Percentiles rank a stretch among this genome's conserved stretches.
Conservation (phyloP, 2,329 filamentous ascomycete species). For the Akanthomyces lecanii region DNA sequence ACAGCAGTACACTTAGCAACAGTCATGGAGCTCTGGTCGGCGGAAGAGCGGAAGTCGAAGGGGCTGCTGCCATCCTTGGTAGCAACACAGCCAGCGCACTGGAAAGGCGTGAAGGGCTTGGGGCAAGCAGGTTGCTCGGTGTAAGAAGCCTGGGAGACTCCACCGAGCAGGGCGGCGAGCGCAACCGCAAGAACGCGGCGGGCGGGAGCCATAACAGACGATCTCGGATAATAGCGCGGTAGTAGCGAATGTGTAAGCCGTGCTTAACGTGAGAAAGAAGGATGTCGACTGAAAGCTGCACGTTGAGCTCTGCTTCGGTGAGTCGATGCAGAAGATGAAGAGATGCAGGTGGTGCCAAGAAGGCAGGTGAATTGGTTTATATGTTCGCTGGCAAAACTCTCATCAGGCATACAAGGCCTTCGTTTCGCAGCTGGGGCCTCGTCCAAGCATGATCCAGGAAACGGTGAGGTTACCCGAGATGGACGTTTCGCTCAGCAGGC, state of each 20-base stretch:
- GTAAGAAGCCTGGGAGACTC: slow-evolving; percentile 9
- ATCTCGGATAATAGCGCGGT: background rate
- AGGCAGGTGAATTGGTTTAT: slow-evolving; percentile 10
- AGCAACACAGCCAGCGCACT: slow-evolving; percentile 43
- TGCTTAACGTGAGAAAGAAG: background rate
- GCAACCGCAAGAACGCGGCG: slow-evolving; percentile 11
- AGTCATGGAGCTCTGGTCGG: slow-evolving; percentile 40
- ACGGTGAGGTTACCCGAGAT: slow-evolving; percentile 1
- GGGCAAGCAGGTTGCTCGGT: slow-evolving; percentile 39
- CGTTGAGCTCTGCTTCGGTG: background rate
- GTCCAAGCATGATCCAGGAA: slow-evolving; percentile 9
- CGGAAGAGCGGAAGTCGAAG: slow-evolving; percentile 39
- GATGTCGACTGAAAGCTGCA: background rate
- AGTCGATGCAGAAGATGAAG: slow-evolving; percentile 4
- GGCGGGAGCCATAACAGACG: slow-evolving; percentile 11
- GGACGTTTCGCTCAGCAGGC: background rate
- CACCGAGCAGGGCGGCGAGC: slow-evolving; percentile 27
- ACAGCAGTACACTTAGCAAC: slow-evolving; percentile 43
- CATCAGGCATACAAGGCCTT: background rate
- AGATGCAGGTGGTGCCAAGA: background rate
- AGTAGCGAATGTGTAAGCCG: slow-evolving; percentile 5
- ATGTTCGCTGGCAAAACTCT: background rate
- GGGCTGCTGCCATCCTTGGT: slow-evolving; percentile 33
- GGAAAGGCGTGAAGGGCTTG: slow-evolving; percentile 42
- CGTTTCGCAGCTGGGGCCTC: background rate